A percentile compares a stretch with the other conserved stretches of the same genome.
These are phyloP conservation scores for Podaxis sp. DNA, from an alignment of 768 basidiomycete species.

Conservation along the genomic window DNA sequence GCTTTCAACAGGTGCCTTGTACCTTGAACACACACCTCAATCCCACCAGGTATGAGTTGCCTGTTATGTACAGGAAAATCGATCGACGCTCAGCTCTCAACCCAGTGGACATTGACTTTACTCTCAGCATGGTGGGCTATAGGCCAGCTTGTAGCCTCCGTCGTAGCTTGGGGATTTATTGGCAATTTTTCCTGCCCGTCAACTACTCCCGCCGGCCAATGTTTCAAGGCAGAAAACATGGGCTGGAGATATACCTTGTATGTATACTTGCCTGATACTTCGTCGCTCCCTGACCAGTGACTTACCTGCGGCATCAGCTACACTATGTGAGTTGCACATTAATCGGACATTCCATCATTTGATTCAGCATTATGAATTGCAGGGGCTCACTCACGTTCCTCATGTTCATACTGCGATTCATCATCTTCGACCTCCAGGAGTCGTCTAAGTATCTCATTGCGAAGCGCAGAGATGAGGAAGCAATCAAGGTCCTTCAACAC, in stretches of 20 bases:
- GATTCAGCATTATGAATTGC: conserved; percentile 7
- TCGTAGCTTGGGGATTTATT: conserved; percentile 58
- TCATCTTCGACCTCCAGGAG: conserved; percentile 60
- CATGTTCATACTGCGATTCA: conserved; percentile 54
- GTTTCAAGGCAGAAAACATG: conserved; percentile 50
- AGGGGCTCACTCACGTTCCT: conserved; percentile 50
- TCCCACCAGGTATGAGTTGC: conserved; percentile 9
- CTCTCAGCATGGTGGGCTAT: conserved; percentile 1
- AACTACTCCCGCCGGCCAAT: conserved; percentile 34
- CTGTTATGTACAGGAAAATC: neutral
- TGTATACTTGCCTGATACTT: conserved; percentile 20
- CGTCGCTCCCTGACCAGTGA: neutral
- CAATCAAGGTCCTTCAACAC: conserved; percentile 48
- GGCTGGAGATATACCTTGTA: conserved; percentile 62
- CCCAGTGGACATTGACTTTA: conserved; percentile 5
- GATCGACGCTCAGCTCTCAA: neutral
- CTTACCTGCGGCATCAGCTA: neutral
- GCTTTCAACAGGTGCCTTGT: conserved; percentile 3
- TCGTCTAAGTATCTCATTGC: conserved; percentile 61
- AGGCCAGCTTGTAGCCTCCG: conserved; percentile 6
- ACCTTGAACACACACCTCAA: conserved; percentile 13
- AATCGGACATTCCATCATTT: neutral
- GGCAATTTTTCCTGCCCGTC: conserved; percentile 52
- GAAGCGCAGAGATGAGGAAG: conserved; percentile 57
- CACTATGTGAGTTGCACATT: conserved; percentile 5